Conservation (phyloP, 2,329 filamentous ascomycete species). For the Trichoderma sp. region DNA sequence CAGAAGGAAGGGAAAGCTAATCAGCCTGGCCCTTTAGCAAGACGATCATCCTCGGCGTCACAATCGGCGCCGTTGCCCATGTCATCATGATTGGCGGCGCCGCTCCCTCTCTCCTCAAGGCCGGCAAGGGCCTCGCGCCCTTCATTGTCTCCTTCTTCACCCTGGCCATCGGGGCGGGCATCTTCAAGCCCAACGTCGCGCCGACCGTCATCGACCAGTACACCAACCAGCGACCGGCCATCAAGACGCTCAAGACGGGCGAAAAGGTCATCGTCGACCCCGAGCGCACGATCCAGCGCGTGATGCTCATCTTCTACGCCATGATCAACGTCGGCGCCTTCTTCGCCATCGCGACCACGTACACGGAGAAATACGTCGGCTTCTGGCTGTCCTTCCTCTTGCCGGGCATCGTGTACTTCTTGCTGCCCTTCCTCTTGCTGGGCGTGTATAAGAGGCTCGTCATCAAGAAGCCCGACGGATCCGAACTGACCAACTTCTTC, state of each 20-base stretch:
- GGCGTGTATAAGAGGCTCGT: constrained; percentile 17
- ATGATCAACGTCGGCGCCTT: constrained; percentile 29
- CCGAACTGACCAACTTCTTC: constrained; percentile 25
- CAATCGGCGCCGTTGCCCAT: constrained; percentile 26
- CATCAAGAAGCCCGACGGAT: constrained; percentile 23
- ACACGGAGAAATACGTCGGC: constrained; percentile 28
- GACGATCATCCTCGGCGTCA: constrained; percentile 26
- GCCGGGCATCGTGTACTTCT: constrained; percentile 26
- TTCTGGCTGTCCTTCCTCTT: constrained; percentile 28
- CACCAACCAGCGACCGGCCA: constrained; percentile 18
- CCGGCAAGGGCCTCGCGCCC: constrained; percentile 26
- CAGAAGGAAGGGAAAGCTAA: neutral
- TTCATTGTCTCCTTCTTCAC: constrained; percentile 27
- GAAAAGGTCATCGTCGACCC: constrained; percentile 29
- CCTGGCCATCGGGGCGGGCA: constrained; percentile 26
- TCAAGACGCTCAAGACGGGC: constrained; percentile 29
- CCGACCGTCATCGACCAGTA: constrained; percentile 27
- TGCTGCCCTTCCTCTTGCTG: constrained; percentile 23
- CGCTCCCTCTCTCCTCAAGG: constrained; percentile 25
- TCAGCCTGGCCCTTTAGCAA: neutral
- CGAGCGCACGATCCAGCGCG: constrained; percentile 24
- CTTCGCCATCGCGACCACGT: constrained; percentile 26
- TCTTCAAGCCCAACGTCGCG: constrained; percentile 29
- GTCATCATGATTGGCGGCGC: constrained; percentile 28
- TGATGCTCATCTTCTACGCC: constrained; percentile 28